A percentile compares a stretch with the other conserved stretches of the same genome.
phyloP scores from a whole-genome alignment of 2,329 filamentous ascomycete genomes.

The Metarhizium sp. region DNA sequence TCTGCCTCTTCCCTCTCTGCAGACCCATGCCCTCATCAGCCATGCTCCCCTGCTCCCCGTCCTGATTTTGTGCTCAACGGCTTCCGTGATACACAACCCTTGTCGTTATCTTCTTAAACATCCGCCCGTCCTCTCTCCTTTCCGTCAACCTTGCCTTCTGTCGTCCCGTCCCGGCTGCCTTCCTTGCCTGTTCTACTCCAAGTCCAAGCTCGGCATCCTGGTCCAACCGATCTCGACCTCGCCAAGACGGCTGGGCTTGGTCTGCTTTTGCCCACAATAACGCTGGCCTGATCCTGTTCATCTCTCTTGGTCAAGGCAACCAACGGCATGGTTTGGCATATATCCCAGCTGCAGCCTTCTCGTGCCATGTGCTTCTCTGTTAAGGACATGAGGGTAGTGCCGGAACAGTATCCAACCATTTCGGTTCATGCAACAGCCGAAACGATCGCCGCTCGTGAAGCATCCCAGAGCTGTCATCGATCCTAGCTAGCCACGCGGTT shows the following conservation, averaged over 20 bases:
- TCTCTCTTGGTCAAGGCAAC: not conserved
- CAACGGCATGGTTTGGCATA: not conserved
- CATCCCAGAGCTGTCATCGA: not conserved
- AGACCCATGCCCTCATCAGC: not conserved
- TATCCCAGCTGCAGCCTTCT: not conserved
- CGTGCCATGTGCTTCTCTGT: not conserved
- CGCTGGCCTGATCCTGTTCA: not conserved
- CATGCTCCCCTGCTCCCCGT: not conserved
- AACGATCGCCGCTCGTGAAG: not conserved
- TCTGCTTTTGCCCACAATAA: not conserved
- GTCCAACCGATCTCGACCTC: not conserved
- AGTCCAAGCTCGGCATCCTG: not conserved
- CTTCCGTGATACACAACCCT: not conserved
- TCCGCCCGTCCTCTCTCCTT: not conserved
- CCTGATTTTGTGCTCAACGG: not conserved
- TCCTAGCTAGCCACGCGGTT: not conserved
- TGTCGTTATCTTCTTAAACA: not conserved
- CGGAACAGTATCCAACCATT: not conserved
- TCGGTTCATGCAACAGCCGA: not conserved
- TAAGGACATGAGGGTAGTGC: not conserved
- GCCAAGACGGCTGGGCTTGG: not conserved
- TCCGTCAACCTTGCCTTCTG: not conserved
- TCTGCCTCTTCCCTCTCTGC: not conserved
- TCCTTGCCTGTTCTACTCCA: not conserved
- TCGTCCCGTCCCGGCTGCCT: not conserved